A percentile compares a stretch with the other conserved stretches of the same genome.
These are phyloP conservation scores for Penicillium italicum DNA, from an alignment of 2,329 filamentous ascomycete species.

Conservation along the genomic window DNA sequence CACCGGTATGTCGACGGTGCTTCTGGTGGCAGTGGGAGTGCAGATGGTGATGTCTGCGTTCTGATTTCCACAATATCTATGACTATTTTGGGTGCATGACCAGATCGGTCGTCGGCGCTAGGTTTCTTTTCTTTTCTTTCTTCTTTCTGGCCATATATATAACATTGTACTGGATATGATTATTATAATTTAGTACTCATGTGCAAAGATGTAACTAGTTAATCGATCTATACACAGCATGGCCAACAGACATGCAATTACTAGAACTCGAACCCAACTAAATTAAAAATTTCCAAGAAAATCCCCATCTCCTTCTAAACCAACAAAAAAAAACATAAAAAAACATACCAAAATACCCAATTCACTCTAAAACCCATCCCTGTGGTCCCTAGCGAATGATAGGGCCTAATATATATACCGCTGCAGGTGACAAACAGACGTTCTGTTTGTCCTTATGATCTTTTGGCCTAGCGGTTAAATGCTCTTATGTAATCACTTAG, in stretches of 20 bases:
- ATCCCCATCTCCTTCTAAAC: not conserved
- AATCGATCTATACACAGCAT: not conserved
- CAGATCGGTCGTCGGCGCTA: constrained; percentile 7
- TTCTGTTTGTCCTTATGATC: too few species aligned
- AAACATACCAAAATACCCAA: not conserved
- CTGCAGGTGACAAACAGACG: too few species aligned
- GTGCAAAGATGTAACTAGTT: not conserved
- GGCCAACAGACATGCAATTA: not conserved
- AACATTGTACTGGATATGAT: not conserved
- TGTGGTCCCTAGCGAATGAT: too few species aligned
- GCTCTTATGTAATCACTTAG: too few species aligned
- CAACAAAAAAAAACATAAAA: not conserved
- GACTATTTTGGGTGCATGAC: constrained; percentile 11
- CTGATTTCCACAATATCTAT: constrained; percentile 19
- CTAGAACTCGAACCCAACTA: not conserved
- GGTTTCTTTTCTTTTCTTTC: not conserved
- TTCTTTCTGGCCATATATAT: not conserved
- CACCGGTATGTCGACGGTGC: constrained; percentile 18
- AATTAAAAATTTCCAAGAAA: not conserved
- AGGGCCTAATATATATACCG: too few species aligned
- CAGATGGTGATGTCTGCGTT: constrained; percentile 25
- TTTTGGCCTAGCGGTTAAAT: too few species aligned
- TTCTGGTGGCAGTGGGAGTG: constrained; percentile 23
- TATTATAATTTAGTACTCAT: not conserved
- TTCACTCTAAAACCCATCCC: too few species aligned